phyloP scores from a whole-genome alignment of 495 filamentous ascomycete genomes.

The Daldinia concentrica region DNA sequence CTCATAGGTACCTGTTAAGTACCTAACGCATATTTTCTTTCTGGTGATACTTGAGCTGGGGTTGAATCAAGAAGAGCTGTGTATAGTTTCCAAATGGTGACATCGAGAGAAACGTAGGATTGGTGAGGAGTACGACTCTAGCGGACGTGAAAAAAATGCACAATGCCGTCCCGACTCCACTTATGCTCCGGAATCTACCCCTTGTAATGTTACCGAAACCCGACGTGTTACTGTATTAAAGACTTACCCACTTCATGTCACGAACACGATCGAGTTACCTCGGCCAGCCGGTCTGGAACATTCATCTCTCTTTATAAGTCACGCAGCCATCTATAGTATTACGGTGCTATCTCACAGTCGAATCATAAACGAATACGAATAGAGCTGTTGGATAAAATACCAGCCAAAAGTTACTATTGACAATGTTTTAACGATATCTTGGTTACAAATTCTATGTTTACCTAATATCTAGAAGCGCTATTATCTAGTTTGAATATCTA shows the following conservation, averaged over 20 bases:
- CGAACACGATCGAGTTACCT: background rate
- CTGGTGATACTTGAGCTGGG: background rate
- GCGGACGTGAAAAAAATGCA: background rate
- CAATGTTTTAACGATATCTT: background rate
- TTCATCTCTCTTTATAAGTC: background rate
- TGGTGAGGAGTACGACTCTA: background rate
- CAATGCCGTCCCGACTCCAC: background rate
- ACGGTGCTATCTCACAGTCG: background rate
- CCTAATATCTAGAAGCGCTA: background rate
- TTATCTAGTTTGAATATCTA: background rate
- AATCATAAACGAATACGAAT: background rate
- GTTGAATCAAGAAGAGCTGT: background rate
- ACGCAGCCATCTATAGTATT: background rate
- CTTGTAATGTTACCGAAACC: constrained; percentile 7
- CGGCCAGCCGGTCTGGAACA: background rate
- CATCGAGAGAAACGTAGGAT: background rate
- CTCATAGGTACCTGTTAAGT: background rate
- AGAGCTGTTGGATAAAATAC: background rate
- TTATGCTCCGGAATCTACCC: background rate
- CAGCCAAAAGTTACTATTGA: background rate
- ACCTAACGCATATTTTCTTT: background rate
- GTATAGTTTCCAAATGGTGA: background rate
- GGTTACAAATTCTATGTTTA: background rate
- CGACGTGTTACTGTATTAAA: background rate
- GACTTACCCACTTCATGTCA: background rate